phyloP scores from a whole-genome alignment of 371 early-diverging fungal genomes.

The Circinella umbellata region DNA sequence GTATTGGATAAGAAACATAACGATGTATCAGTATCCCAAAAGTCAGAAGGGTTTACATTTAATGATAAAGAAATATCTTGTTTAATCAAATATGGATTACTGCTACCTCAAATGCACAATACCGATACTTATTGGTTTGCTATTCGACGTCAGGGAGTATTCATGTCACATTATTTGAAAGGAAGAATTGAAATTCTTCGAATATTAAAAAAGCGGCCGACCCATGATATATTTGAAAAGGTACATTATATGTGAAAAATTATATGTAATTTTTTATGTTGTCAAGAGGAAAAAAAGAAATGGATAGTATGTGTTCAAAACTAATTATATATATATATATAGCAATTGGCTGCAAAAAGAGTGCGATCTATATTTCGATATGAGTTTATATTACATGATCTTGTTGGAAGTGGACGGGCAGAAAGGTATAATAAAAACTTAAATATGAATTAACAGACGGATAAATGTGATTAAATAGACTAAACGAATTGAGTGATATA shows the following conservation, averaged over 20 bases:
- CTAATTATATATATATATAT: neutral
- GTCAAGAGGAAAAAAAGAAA: neutral
- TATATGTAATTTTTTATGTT: no score
- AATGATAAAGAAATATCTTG: conserved; percentile 16
- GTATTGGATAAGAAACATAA: conserved; percentile 11
- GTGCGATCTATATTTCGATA: conserved; percentile 24
- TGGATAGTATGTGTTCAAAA: neutral
- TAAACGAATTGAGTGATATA: neutral
- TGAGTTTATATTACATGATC: conserved; percentile 31
- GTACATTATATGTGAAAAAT: neutral
- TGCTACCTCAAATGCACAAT: conserved; percentile 24
- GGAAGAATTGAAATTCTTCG: conserved; percentile 31
- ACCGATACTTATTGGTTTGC: conserved; percentile 30
- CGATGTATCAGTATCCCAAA: conserved; percentile 18
- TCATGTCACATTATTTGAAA: conserved; percentile 27
- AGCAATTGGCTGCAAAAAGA: conserved; percentile 25
- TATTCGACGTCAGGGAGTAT: conserved; percentile 28
- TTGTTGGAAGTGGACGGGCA: conserved; percentile 34
- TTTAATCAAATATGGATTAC: conserved; percentile 21
- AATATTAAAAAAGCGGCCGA: conserved; percentile 29
- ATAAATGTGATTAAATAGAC: neutral
- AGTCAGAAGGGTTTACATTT: conserved; percentile 15
- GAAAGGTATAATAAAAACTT: conserved; percentile 20
- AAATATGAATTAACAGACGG: neutral
- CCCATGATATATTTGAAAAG: conserved; percentile 34